Base-by-base conservation (phyloP, 2,329 filamentous ascomycete species). In the Fusarium beomiforme region DNA sequence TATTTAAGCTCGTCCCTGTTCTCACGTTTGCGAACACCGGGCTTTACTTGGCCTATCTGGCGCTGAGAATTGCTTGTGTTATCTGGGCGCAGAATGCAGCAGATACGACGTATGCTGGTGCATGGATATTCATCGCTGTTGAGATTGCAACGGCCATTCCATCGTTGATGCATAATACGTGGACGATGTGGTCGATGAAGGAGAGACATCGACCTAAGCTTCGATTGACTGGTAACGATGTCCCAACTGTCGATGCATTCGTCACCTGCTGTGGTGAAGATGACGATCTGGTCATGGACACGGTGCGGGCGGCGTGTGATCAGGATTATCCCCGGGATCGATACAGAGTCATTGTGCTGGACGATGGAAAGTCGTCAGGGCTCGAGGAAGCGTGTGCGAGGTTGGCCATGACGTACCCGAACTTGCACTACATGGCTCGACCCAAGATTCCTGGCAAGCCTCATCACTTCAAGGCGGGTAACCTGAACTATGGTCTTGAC, bases 401-500 rank as follows among this genome's bases (percentile, higher is more conserved):
- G 34, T 69, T 86, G 24, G 78, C 78, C 46, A 67, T 77, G 33
- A 79, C 78, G 12, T 86, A 83, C 59, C 81, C 82, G 17, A 88
- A 89, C 63, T 76, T 88, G 11, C 83, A 81, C 69, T 89, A 89
- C 77, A 83, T 86, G 75, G 83, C 86, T 4, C 85, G 87, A 19
- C 79, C 82, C 37, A 86, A 86, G 78, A 79, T 81, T 46, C 83
- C 83, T 7, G 84, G 84, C 11, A 79, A 83, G 36, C 84, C 85
- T 3, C 83, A 88, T 71, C 86, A 89, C 75, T 90, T 88, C 82
- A 91, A 91, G 81, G 88, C 89, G 3, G 89, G 89, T 54, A 91
- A 91, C 75, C 80, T 91, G 56, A 91, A 90, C 78, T 87, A 88
- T 60, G 89, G 87, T 36, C 78, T 89, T 23, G 85, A 88, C 19